phyloP scores from a whole-genome alignment of 2,329 filamentous ascomycete genomes.

The Penicillium corylophilum region DNA sequence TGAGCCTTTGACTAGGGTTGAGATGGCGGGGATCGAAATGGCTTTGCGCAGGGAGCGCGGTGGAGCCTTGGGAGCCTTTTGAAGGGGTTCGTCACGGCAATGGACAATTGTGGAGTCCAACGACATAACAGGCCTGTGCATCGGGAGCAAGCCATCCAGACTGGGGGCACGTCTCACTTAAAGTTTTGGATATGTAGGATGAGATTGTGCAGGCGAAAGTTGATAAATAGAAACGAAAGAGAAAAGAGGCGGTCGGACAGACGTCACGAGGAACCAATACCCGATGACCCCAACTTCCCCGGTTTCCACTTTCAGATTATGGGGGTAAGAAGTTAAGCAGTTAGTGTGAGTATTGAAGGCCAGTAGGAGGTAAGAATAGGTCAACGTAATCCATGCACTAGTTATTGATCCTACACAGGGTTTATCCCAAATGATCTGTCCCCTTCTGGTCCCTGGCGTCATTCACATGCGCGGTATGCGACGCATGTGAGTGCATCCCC shows the following conservation, averaged over 20 bases:
- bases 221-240: background rate
- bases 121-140: conserved; percentile 31
- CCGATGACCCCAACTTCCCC: conserved; percentile 18
- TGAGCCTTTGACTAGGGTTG: conserved; percentile 35
- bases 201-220: background rate
- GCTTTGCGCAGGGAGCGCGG: conserved; percentile 25
- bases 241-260: conserved; percentile 15
- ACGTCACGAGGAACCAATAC: conserved; percentile 27
- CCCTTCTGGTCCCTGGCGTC: conserved; percentile 12
- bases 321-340: background rate
- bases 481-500: conserved; percentile 16
- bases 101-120: conserved; percentile 32
- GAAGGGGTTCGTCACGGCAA: conserved; percentile 20
- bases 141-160: conserved; percentile 27
- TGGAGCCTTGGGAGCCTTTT: conserved; percentile 3
- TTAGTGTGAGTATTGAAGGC: background rate
- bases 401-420: background rate
- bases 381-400: background rate
- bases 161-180: conserved; percentile 9
- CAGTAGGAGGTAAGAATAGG: background rate
- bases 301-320: background rate
- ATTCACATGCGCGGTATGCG: conserved; percentile 12
- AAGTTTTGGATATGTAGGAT: conserved; percentile 4
- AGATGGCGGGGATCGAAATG: conserved; percentile 33
- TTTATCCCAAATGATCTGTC: conserved; percentile 8